Evolutionary conservation across 169 alveolate species (phyloP).

Genomic region (Plasmodium relictum): DNA sequence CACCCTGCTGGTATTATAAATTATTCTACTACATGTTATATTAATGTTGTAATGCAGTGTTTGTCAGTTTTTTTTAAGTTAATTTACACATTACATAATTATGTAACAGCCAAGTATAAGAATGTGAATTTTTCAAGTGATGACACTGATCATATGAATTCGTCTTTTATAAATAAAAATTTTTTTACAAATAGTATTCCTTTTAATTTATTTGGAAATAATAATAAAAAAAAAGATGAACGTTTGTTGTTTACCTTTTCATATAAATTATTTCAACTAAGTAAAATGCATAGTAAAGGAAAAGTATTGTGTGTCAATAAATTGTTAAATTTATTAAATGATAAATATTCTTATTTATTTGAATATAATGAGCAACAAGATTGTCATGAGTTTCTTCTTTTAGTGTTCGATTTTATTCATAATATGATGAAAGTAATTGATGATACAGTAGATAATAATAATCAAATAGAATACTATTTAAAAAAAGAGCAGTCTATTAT

Average conservation of each 20-base stretch:
- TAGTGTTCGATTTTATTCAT: conserved; percentile 58
- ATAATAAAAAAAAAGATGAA: conserved; percentile 68
- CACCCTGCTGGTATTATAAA: conserved; percentile 72
- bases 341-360: conserved; percentile 58
- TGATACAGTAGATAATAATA: conserved; percentile 48
- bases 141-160: conserved; percentile 51
- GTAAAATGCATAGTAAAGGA: conserved; percentile 57
- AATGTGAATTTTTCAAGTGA: conserved; percentile 47
- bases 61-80: conserved; percentile 29
- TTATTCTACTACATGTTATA: conserved; percentile 60
- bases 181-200: conserved; percentile 70
- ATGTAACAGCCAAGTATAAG: conserved; percentile 50
- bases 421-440: conserved; percentile 70
- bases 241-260: conserved; percentile 30
- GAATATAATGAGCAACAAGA: conserved; percentile 74
- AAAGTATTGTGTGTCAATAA: conserved; percentile 43
- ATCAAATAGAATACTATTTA: conserved; percentile 49
- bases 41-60: conserved; percentile 65
- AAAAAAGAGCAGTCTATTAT: conserved; percentile 64
- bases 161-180: conserved; percentile 63
- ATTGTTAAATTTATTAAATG: conserved; percentile 53
- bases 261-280: conserved; percentile 48
- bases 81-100: conserved; percentile 64
- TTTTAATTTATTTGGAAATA: conserved; percentile 68
- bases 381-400: conserved; percentile 72